A percentile compares a stretch with the other conserved stretches of the same genome.
These are phyloP conservation scores for Dysphania ambrosioides DNA, from an alignment of 148 eudicot genomes.

Conservation along the genomic window DNA sequence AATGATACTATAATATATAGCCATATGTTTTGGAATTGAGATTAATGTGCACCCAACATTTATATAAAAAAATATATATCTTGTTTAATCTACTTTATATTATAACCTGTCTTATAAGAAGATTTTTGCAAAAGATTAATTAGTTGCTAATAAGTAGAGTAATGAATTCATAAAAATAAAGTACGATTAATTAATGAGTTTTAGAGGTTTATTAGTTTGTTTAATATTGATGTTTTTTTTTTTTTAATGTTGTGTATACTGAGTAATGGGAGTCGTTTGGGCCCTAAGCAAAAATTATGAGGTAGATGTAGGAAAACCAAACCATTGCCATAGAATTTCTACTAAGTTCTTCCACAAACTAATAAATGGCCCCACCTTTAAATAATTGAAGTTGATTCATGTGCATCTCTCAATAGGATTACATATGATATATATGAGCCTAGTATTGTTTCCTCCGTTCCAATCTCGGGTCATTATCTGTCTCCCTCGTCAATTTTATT, in stretches of 20 bases:
- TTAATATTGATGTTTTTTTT: too few species aligned
- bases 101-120: too few species aligned
- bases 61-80: too few species aligned
- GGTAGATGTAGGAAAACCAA: background rate
- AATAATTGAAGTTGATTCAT: background rate
- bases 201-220: too few species aligned
- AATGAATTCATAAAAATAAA: too few species aligned
- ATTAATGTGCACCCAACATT: background rate
- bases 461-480: conserved; percentile 7
- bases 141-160: too few species aligned
- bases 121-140: too few species aligned
- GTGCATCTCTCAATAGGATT: conserved; percentile 8
- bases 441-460: background rate
- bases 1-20: too few species aligned
- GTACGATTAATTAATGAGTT: too few species aligned
- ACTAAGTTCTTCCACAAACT: background rate
- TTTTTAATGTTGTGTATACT: too few species aligned
- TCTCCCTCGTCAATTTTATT: background rate
- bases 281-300: background rate
- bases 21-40: conserved; percentile 2
- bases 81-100: too few species aligned
- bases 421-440: background rate
- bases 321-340: background rate
- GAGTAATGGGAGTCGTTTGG: too few species aligned
- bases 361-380: conserved; percentile 9